Evolutionary conservation across 768 basidiomycete species (phyloP).

Genomic region (Lactifluus piperatus): DNA sequence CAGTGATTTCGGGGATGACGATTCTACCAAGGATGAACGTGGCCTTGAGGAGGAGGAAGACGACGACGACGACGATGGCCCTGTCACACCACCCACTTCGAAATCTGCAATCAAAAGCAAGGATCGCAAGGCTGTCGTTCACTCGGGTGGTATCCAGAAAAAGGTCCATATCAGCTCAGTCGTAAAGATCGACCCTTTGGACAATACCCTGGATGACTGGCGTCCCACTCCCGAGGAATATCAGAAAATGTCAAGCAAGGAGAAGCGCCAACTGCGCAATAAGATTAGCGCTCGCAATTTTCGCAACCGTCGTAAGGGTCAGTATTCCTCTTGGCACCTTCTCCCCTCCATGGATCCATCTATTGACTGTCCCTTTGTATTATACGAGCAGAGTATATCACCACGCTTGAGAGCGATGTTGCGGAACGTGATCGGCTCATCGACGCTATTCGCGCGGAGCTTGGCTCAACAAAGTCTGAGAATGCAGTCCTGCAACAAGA

Average conservation of each 20-base stretch:
- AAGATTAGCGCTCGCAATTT: constrained; percentile 97
- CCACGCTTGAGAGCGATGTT: constrained; percentile 88
- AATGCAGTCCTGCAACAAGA: constrained; percentile 78
- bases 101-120: constrained; percentile 38
- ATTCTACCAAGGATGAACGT: constrained; percentile 25
- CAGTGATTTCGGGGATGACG: constrained; percentile 36
- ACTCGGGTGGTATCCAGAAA: constrained; percentile 67
- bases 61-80: constrained; percentile 28
- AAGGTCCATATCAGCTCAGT: constrained; percentile 31
- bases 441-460: constrained; percentile 76
- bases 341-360: constrained; percentile 1
- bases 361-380: neutral
- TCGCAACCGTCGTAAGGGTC: constrained; percentile 88
- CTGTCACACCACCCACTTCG: constrained; percentile 25
- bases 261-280: constrained; percentile 92
- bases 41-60: constrained; percentile 29
- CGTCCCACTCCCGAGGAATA: constrained; percentile 87
- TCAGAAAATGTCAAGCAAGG: constrained; percentile 89
- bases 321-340: constrained; percentile 16
- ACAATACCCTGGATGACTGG: constrained; percentile 68
- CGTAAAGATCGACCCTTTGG: constrained; percentile 36
- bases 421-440: constrained; percentile 88
- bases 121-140: constrained; percentile 58
- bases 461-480: constrained; percentile 71
- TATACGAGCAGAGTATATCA: constrained; percentile 69